phyloP scores from a whole-genome alignment of 306 rosid species.

The Cyclanthera cordifolia region DNA sequence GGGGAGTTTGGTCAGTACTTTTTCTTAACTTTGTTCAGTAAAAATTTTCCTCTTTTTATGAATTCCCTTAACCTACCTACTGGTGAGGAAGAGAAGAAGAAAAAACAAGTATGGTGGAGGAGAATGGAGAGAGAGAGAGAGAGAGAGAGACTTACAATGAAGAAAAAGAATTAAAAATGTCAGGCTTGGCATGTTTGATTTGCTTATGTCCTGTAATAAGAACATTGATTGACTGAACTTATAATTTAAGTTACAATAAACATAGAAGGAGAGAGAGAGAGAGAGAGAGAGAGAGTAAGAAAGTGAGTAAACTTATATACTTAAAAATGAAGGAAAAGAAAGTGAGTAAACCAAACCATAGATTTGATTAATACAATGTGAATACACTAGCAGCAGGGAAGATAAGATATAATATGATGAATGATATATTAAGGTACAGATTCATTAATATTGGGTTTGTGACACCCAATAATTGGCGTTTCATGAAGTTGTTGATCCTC shows the following conservation, averaged over 20 bases:
- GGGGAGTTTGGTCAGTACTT: constrained; percentile 5
- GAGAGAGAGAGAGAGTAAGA: neutral
- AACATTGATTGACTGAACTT: neutral
- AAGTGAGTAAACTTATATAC: neutral
- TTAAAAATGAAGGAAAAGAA: neutral
- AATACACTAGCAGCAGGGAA: neutral
- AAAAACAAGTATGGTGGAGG: constrained; percentile 3
- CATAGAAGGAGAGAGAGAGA: neutral
- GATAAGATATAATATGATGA: neutral
- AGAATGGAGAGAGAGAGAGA: constrained; percentile 7
- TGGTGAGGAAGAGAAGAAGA: constrained; percentile 6
- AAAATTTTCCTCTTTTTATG: neutral
- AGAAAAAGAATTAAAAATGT: neutral
- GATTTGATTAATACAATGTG: neutral
- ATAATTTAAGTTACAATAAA: no score
- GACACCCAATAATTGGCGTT: neutral
- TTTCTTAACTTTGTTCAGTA: neutral
- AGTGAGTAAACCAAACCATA: neutral
- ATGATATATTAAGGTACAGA: neutral
- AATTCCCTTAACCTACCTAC: neutral
- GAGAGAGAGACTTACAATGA: neutral
- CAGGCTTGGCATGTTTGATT: neutral
- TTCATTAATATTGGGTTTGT: neutral
- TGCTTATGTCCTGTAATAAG: neutral
- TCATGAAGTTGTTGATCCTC: neutral